These are phyloP conservation scores for Aspergillus hiratsukae DNA, from an alignment of 2,329 filamentous ascomycete genomes.

Conservation along the genomic window DNA sequence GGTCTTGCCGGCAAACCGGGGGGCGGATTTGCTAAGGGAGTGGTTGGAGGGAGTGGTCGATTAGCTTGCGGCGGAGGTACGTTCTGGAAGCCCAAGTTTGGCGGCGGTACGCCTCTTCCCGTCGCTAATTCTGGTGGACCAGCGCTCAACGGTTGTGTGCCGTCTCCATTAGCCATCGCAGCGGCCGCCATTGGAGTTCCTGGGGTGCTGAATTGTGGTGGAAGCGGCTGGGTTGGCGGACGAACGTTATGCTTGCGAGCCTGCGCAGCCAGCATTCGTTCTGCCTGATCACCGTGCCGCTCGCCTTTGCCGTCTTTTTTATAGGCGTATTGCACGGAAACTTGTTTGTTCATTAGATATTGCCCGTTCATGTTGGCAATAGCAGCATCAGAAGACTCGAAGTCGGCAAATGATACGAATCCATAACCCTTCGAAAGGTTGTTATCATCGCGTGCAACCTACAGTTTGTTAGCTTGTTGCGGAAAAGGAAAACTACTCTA, in stretches of 20 bases:
- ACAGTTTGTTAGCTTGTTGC: constrained; percentile 20
- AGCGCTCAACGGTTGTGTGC: constrained; percentile 29
- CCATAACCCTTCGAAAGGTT: constrained; percentile 92
- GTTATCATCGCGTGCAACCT: constrained; percentile 77
- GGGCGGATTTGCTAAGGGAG: constrained; percentile 42
- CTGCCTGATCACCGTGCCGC: constrained; percentile 88
- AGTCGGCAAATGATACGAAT: constrained; percentile 88
- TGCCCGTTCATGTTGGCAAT: constrained; percentile 92
- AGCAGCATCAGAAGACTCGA: constrained; percentile 88
- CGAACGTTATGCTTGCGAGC: constrained; percentile 92
- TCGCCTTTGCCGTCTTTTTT: constrained; percentile 99
- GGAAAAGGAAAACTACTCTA: not conserved
- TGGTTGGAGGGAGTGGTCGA: constrained; percentile 56
- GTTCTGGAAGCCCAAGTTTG: constrained; percentile 38
- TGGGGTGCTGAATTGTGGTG: constrained; percentile 63
- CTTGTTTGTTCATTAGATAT: constrained; percentile 94
- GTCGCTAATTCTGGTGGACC: constrained; percentile 31
- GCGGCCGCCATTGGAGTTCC: constrained; percentile 40
- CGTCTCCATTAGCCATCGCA: constrained; percentile 42
- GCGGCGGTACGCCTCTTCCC: constrained; percentile 39
- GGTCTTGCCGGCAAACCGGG: constrained; percentile 62
- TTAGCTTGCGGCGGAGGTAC: constrained; percentile 41
- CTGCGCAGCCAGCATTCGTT: constrained; percentile 84
- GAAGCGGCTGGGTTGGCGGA: constrained; percentile 70
- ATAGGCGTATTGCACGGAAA: constrained; percentile 96